A percentile compares a stretch with the other conserved stretches of the same genome.
Evolutionary conservation across 2,329 filamentous ascomycete species (phyloP).

Genomic region (Colletotrichum graminicola): DNA sequence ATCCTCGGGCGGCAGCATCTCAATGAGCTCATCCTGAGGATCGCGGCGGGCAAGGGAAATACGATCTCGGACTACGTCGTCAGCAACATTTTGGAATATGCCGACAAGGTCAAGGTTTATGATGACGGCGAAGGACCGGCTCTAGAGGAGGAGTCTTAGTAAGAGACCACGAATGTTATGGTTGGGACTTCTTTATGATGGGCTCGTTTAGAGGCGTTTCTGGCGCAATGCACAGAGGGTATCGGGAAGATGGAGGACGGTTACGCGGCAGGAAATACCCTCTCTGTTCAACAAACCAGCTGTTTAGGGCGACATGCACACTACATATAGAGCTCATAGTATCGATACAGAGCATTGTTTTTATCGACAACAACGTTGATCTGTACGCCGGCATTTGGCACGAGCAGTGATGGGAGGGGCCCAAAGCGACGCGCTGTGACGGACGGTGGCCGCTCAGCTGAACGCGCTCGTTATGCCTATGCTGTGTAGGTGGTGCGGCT

Average conservation of each 20-base stretch:
- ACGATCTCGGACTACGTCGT: constrained; percentile 81
- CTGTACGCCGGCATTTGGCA: background rate
- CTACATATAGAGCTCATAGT: constrained; percentile 20
- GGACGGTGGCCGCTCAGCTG: background rate
- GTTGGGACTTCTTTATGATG: background rate
- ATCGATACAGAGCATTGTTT: background rate
- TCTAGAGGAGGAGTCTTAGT: constrained; percentile 1
- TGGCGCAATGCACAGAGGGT: constrained; percentile 15
- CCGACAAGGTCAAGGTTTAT: constrained; percentile 84
- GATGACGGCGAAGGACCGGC: constrained; percentile 64
- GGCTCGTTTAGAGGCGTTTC: constrained; percentile 25
- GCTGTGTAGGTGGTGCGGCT: background rate
- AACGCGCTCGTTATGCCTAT: background rate
- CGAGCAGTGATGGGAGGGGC: background rate
- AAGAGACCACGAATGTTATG: constrained; percentile 2
- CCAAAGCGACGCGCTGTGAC: background rate
- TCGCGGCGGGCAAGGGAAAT: constrained; percentile 87
- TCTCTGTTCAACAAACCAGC: background rate
- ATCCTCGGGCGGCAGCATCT: constrained; percentile 90
- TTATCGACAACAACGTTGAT: background rate
- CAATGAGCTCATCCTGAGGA: constrained; percentile 89
- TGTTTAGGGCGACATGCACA: background rate
- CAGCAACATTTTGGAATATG: constrained; percentile 86
- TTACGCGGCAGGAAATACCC: constrained; percentile 24
- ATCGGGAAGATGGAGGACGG: constrained; percentile 2